phyloP scores from a whole-genome alignment of 2,329 filamentous ascomycete species.

The Nemania sp. region DNA sequence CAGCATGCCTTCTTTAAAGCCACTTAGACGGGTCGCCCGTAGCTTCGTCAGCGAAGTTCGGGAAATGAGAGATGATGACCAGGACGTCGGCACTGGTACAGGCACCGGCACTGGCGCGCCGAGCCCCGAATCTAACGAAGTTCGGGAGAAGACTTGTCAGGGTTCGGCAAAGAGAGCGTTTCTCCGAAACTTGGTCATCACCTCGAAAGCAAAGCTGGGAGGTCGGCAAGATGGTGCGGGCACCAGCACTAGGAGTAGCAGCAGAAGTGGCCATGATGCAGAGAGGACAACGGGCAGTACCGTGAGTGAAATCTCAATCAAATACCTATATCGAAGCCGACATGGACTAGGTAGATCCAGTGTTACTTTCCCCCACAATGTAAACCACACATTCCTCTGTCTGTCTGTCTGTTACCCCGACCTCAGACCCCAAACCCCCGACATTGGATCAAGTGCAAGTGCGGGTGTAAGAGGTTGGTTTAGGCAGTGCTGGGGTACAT shows the following conservation, averaged over 20 bases:
- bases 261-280: constrained; percentile 26
- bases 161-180: constrained; percentile 38
- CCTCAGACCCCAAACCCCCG: constrained; percentile 27
- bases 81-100: constrained; percentile 4
- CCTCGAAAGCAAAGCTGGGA: constrained; percentile 42
- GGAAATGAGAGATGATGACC: constrained; percentile 35
- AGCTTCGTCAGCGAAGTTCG: constrained; percentile 43
- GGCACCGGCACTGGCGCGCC: constrained; percentile 13
- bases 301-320: constrained; percentile 29
- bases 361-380: constrained; percentile 25
- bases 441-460: constrained; percentile 9
- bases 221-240: constrained; percentile 10
- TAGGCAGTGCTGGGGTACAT: not conserved
- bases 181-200: constrained; percentile 44
- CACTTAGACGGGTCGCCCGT: constrained; percentile 45
- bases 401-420: constrained; percentile 15
- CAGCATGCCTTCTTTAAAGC: constrained; percentile 46
- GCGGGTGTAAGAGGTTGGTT: no score
- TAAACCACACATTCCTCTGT: not conserved
- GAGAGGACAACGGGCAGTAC: constrained; percentile 16
- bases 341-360: constrained; percentile 3
- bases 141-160: constrained; percentile 26
- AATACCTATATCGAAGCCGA: not conserved
- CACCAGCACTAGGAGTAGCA: constrained; percentile 7
- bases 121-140: constrained; percentile 26